phyloP scores from a whole-genome alignment of 1,284 basidiomycete genomes.

The Melampsora americana region DNA sequence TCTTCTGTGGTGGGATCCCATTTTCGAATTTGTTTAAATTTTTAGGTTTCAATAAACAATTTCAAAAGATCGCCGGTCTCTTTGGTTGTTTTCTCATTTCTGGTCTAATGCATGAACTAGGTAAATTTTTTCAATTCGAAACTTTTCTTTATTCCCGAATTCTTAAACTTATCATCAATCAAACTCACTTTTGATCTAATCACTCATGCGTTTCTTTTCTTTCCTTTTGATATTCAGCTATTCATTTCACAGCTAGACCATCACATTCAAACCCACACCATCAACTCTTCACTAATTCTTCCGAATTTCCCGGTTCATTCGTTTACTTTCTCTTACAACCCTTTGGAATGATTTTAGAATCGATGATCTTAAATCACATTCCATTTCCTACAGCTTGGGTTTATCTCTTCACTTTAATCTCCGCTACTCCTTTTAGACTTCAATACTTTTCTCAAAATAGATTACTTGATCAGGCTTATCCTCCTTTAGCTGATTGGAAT shows the following conservation, averaged over 20 bases:
- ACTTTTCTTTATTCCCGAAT: no score
- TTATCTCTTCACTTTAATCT: conserved; percentile 10
- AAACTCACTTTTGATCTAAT: no score
- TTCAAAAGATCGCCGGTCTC: not conserved
- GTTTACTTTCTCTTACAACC: conserved; percentile 31
- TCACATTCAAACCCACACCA: conserved; percentile 23
- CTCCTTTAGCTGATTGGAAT: conserved; percentile 10
- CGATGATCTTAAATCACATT: conserved; percentile 9
- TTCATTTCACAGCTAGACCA: conserved; percentile 25
- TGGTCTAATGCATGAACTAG: conserved; percentile 22
- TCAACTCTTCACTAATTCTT: not conserved
- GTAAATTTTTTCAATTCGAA: no score
- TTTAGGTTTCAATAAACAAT: not conserved
- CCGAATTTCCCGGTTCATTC: conserved; percentile 10
- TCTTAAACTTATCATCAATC: no score
- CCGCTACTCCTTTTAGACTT: conserved; percentile 13
- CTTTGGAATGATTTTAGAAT: conserved; percentile 15
- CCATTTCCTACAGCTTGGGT: conserved; percentile 10
- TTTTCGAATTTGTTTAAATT: not conserved
- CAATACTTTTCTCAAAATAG: conserved; percentile 14
- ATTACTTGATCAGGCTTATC: conserved; percentile 11
- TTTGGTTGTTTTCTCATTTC: conserved; percentile 11
- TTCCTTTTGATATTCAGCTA: no score
- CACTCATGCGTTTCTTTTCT: no score
- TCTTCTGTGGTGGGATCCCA: conserved; percentile 7